Conservation (phyloP, 441 rosid genomes). For the Eruca vesicaria region DNA sequence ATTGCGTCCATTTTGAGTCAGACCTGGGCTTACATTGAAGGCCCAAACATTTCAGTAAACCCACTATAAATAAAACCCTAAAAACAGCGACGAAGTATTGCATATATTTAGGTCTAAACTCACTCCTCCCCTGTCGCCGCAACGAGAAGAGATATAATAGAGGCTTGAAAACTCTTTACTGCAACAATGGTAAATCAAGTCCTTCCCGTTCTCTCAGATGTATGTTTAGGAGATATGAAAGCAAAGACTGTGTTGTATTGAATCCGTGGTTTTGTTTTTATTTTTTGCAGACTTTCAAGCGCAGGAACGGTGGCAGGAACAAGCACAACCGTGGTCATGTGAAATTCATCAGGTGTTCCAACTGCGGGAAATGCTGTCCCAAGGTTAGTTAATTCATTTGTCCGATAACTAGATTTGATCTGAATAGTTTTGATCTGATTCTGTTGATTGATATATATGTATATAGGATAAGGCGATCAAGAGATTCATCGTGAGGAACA, state of each 20-base stretch:
- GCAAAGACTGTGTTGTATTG: not conserved
- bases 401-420: not conserved
- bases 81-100: not conserved
- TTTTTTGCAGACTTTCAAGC: conserved; percentile 77
- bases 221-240: too few relatives aligned
- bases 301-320: conserved; percentile 82
- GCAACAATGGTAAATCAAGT: not conserved
- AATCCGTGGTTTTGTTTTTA: not conserved
- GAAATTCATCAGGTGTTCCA: conserved; percentile 92
- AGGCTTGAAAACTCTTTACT: not conserved
- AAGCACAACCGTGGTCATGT: conserved; percentile 45
- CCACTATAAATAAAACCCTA: not conserved
- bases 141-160: not conserved
- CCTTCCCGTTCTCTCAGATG: not conserved
- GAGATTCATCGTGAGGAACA: conserved; percentile 94
- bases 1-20: not conserved
- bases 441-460: not conserved
- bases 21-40: not conserved
- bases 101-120: not conserved
- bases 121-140: not conserved
- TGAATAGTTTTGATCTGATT: not conserved
- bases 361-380: conserved; percentile 96
- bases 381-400: conserved; percentile 42
- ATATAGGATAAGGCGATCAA: conserved; percentile 90
- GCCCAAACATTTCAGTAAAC: not conserved